phyloP scores from a whole-genome alignment of 2,329 filamentous ascomycete genomes.

The Trichoderma aggressivum region DNA sequence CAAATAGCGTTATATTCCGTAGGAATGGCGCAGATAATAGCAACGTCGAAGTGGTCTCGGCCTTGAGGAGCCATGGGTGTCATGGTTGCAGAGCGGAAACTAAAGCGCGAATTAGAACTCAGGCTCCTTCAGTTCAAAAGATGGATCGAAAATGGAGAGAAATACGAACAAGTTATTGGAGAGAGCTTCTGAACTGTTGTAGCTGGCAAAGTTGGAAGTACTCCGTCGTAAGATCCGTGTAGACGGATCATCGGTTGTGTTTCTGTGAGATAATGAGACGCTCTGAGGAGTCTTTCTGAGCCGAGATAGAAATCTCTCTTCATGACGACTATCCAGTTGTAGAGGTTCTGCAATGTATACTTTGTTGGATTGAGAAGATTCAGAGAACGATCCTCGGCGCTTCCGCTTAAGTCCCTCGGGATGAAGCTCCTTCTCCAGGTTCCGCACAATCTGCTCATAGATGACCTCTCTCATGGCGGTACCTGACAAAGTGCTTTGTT shows the following conservation, averaged over 20 bases:
- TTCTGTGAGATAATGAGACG: neutral
- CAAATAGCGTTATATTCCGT: constrained; percentile 19
- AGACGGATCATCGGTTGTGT: neutral
- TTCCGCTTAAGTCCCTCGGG: constrained; percentile 6
- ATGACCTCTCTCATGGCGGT: constrained; percentile 2
- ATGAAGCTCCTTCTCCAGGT: constrained; percentile 13
- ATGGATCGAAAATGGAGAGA: too few relatives aligned
- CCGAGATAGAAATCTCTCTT: neutral
- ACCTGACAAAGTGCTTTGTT: neutral
- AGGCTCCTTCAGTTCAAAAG: neutral
- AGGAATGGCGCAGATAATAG: constrained; percentile 19
- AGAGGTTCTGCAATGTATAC: neutral
- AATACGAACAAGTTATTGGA: neutral
- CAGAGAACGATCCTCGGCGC: neutral
- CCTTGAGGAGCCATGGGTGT: neutral
- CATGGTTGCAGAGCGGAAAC: neutral
- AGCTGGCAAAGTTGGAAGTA: neutral
- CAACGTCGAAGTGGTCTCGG: constrained; percentile 15
- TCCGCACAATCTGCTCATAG: constrained; percentile 14
- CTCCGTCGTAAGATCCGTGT: neutral
- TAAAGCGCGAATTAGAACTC: neutral
- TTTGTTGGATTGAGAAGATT: neutral
- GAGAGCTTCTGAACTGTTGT: neutral
- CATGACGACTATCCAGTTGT: too few relatives aligned
- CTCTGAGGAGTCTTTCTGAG: neutral